Evolutionary conservation across 1,284 basidiomycete genomes (phyloP), one percentile per base, ranked within the genome.

Genomic region (Papiliotrema fonsecae): DNA sequence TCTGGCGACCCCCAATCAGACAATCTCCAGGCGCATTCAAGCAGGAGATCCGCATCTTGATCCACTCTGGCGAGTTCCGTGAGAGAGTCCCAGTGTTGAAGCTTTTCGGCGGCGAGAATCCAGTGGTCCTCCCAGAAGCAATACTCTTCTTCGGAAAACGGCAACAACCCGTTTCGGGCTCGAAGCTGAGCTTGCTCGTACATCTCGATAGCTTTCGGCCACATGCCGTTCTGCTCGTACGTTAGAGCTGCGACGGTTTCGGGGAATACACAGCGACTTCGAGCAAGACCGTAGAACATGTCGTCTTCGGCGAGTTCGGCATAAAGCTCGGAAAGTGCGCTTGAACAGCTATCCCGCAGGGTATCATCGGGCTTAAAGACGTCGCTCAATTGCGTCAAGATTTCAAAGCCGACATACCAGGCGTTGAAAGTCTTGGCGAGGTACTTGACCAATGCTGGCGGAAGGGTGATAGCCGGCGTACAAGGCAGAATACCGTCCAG

Each of bases 61-160:
- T 98, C 96, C 46, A 81, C 84, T 58, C 86, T 85, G 2, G 92
- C 92, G n/a, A 98, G 81, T 42, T 97, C 93, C 52, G 88, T 83
- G 16, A 99, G 79, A 32, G 88, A 82, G 53, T 99, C 96, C 96
- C 96, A 99, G 64, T 97, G 87, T 70, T 98, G 96, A 24, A 99
- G 77, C 75, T 98, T 98, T 73, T 96, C 89, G 0, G 92, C 87
- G 4, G 93, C 84, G 16, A 96, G 77, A 54, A 98, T 88, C 96
- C 97, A 99, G 72, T 99, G 96, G 69, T 99, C 97, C 71, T 98
- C 96, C 96, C 96, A 99, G 18, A 99, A 77, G 62, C 88, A 91
- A 71, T 96, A 98, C 72, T 99, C 96, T 6, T 87, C 81, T 73
- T 99, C 96, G 30, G 88, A 87, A 76, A 96, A 98, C 1, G 92